Conservation (phyloP, 2,329 filamentous ascomycete species). For the Aspergillus sergii region DNA sequence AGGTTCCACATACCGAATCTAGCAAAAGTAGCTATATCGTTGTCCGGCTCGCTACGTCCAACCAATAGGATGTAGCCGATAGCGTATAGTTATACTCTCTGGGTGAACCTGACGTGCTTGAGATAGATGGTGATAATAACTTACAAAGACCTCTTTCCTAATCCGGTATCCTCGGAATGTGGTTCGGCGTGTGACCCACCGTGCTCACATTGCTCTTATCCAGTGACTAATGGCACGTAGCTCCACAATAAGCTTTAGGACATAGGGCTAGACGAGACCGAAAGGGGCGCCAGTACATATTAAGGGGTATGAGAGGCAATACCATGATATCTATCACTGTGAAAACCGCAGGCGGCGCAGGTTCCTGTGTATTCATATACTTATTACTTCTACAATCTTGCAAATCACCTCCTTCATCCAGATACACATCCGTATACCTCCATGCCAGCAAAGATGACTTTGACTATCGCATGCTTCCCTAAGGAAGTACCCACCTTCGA, state of each 20-base stretch:
- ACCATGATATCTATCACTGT: background rate
- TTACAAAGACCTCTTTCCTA: background rate
- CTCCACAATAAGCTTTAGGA: background rate
- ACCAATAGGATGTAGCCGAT: background rate
- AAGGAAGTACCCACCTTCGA: background rate
- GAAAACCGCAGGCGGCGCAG: background rate
- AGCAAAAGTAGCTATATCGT: background rate
- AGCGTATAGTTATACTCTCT: background rate
- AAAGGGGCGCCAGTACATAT: background rate
- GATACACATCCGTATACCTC: background rate
- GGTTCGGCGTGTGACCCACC: background rate
- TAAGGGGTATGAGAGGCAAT: background rate
- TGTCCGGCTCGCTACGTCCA: background rate
- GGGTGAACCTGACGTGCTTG: background rate
- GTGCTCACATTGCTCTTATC: background rate
- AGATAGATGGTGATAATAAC: background rate
- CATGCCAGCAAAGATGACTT: background rate
- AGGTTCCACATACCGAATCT: background rate
- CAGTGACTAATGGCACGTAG: background rate
- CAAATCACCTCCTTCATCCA: background rate
- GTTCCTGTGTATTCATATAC: background rate
- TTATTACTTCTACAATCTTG: background rate
- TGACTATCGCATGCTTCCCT: background rate
- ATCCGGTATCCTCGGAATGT: background rate
- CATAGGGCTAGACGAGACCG: background rate